Evolutionary conservation across 768 basidiomycete species (phyloP), one percentile per base, ranked within the genome.

Genomic region (Psilocybe cyanescens): DNA sequence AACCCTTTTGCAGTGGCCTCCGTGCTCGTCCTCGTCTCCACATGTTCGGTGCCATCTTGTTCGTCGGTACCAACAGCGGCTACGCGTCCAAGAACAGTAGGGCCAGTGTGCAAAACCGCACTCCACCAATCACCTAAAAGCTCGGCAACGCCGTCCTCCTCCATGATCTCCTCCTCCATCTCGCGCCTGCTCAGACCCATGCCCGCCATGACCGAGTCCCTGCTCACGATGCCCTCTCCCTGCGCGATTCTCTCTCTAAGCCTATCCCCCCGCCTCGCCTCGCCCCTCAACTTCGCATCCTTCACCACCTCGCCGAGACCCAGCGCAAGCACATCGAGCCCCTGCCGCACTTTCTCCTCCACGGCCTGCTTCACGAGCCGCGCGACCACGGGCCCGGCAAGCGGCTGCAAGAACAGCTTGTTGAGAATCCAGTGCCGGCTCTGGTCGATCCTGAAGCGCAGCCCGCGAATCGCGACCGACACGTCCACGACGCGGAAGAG

Each of bases 381-480:
- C 3, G 69, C 65, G 8, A 78, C 71, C 1, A 72, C 41, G 0
- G 78, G 74, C 4, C 73, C 74, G 0, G 75, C 73, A 17, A 79
- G 69, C 0, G 75, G 77, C 57, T 79, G 74, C 17, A 79, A 60
- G 5, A 77, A 48, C 8, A 74, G 48, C 28, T 74, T 79, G 63
- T 79, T 79, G 19, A 79, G 54, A 39, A 79, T 71, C 76, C 76
- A 79, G 53, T 80, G 78, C 52, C 72, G 69, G 62, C 76, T 78
- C 56, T 74, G 57, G 31, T 72, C 68, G 45, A 81, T 68, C 48
- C 61, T 61, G 55, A 79, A 73, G 3, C 64, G 61, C 6, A 78
- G 67, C 5, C 73, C 75, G 3, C 67, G 67, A 29, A 76, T 51
- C 16, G 68, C 46, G 1, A 72, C 69, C 28, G 71, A 57, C 6